Conservation (phyloP, 176 grass and related monocot species). For the sorghum (Sorghum bicolor) region DNA sequence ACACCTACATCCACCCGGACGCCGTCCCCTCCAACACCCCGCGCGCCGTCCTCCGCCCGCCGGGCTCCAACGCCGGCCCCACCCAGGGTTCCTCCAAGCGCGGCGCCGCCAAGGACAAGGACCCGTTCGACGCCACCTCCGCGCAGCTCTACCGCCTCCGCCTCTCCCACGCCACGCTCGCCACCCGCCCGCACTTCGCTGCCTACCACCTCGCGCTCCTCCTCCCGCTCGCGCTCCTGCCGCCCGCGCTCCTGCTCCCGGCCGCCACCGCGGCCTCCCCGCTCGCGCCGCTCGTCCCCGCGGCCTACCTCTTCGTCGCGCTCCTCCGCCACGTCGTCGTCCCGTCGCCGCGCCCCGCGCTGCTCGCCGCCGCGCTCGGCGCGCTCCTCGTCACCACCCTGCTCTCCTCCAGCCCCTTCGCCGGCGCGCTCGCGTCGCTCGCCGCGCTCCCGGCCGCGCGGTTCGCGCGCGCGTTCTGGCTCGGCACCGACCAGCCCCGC, state of each 20-base stretch:
- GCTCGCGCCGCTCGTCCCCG: slow-evolving; percentile 20
- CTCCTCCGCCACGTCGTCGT: slow-evolving; percentile 51
- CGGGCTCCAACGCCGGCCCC: not conserved
- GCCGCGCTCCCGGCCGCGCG: slow-evolving; percentile 50
- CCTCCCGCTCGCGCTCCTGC: slow-evolving; percentile 44
- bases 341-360: slow-evolving; percentile 43
- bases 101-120: not conserved
- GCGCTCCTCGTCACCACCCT: slow-evolving; percentile 34
- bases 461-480: slow-evolving; percentile 81
- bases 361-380: slow-evolving; percentile 47
- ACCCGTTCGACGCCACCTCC: slow-evolving; percentile 54
- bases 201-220: slow-evolving; percentile 44
- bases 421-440: slow-evolving; percentile 51
- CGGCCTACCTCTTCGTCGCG: slow-evolving; percentile 36
- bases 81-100: slow-evolving; percentile 33
- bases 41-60: slow-evolving; percentile 68
- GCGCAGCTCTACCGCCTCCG: slow-evolving; percentile 87
- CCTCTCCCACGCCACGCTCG: slow-evolving; percentile 55
- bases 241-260: slow-evolving; percentile 37
- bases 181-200: slow-evolving; percentile 61
- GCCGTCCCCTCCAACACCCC: slow-evolving; percentile 50
- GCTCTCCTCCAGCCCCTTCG: slow-evolving; percentile 51
- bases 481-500: slow-evolving; percentile 74
- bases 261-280: not conserved
- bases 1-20: slow-evolving; percentile 96